Evolutionary conservation across 345 rosid species (phyloP).

Genomic region (Erodium maritimum): DNA sequence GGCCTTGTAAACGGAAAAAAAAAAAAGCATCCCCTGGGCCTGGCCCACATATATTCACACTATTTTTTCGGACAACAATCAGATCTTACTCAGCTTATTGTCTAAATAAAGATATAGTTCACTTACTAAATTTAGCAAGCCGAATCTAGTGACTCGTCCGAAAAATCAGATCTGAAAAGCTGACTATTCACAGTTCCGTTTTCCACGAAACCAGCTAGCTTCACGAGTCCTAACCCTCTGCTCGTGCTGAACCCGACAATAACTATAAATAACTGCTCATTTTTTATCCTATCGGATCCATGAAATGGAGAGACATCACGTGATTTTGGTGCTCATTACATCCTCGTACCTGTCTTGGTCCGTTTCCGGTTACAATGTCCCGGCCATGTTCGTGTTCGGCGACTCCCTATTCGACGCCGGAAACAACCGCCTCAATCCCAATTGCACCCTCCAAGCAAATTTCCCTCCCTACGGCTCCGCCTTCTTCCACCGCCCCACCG

Average conservation of each 20-base stretch:
- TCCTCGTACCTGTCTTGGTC: slow-evolving; percentile 1
- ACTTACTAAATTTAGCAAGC: too few species aligned
- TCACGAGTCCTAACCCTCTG: not conserved
- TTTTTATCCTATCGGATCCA: not conserved
- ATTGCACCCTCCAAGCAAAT: slow-evolving; percentile 58
- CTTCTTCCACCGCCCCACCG: slow-evolving; percentile 55
- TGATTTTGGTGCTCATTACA: not conserved
- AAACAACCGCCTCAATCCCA: slow-evolving; percentile 51
- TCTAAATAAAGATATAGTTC: too few species aligned
- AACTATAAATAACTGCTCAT: not conserved
- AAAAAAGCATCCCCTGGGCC: too few species aligned
- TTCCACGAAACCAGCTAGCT: not conserved
- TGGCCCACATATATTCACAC: too few species aligned
- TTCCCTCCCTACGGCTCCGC: slow-evolving; percentile 64
- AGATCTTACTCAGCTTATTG: too few species aligned
- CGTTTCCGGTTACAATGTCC: slow-evolving; percentile 17
- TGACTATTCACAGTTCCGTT: too few species aligned
- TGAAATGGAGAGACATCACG: not conserved
- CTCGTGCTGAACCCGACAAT: too few species aligned
- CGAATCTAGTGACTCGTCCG: too few species aligned
- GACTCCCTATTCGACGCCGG: slow-evolving; percentile 64
- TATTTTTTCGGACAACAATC: too few species aligned
- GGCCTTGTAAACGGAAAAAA: too few species aligned
- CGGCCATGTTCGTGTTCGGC: slow-evolving; percentile 49
- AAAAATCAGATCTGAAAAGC: too few species aligned